Conservation (phyloP, 306 rosid genomes). For the Ormosia emarginata region DNA sequence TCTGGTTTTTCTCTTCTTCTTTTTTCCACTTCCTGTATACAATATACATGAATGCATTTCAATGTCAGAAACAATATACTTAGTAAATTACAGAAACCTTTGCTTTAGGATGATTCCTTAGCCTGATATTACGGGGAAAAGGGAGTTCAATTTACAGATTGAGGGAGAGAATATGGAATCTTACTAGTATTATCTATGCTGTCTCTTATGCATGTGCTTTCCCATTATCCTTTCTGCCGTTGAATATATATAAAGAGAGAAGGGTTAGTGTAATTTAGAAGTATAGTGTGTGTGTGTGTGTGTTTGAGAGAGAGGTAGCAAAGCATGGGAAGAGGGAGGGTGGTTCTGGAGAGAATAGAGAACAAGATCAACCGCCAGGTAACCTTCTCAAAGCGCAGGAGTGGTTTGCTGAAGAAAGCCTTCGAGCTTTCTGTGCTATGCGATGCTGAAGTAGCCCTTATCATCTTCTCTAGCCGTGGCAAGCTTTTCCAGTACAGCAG, state of each 20-base stretch:
- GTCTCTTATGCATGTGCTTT: background rate
- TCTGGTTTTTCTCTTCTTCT: too few relatives aligned
- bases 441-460: constrained; percentile 75
- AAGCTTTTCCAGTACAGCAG: constrained; percentile 76
- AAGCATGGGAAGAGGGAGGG: constrained; percentile 74
- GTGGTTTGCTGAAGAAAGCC: constrained; percentile 82
- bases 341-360: constrained; percentile 83
- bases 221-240: background rate
- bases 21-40: too few relatives aligned
- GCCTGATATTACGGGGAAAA: constrained; percentile 2
- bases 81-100: background rate
- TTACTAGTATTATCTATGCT: background rate
- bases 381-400: constrained; percentile 73
- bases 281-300: background rate
- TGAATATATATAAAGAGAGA: constrained; percentile 25
- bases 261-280: background rate
- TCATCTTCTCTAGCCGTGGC: constrained; percentile 76
- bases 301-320: background rate
- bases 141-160: background rate
- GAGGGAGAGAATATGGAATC: constrained; percentile 15
- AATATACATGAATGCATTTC: too few relatives aligned
- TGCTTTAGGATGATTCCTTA: background rate
- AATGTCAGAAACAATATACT: background rate
- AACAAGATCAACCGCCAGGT: constrained; percentile 85
- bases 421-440: constrained; percentile 78